A percentile compares a stretch with the other conserved stretches of the same genome.
Evolutionary conservation across 2,329 filamentous ascomycete species (phyloP).

Genomic region (Penicillium aurantiogriseum): DNA sequence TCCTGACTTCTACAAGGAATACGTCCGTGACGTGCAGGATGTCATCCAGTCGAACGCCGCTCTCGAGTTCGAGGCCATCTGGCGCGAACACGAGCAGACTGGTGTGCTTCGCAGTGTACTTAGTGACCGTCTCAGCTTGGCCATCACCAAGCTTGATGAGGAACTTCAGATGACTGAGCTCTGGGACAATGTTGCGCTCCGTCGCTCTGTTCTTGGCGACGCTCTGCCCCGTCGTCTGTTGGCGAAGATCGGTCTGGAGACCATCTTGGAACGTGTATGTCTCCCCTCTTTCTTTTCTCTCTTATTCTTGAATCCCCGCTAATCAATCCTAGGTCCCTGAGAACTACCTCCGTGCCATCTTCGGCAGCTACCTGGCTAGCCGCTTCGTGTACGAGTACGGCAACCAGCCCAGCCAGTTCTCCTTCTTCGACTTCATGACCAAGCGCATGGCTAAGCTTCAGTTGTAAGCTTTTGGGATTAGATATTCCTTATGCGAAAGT

Average conservation of each 20-base stretch:
- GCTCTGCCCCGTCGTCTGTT: conserved; percentile 81
- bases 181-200: conserved; percentile 79
- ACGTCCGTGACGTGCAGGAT: conserved; percentile 86
- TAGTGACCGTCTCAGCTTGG: conserved; percentile 83
- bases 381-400: conserved; percentile 97
- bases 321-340: conserved; percentile 66
- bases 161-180: conserved; percentile 90
- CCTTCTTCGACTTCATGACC: conserved; percentile 84
- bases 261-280: conserved; percentile 74
- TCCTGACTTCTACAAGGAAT: conserved; percentile 88
- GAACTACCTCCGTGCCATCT: conserved; percentile 89
- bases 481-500: conserved; percentile 5
- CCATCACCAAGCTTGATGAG: conserved; percentile 95
- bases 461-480: conserved; percentile 20
- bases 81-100: conserved; percentile 85
- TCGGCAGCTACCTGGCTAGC: conserved; percentile 90
- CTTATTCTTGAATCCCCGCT: conserved; percentile 9
- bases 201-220: conserved; percentile 74
- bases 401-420: conserved; percentile 89
- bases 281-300: not conserved
- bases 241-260: conserved; percentile 86
- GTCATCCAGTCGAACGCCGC: conserved; percentile 88
- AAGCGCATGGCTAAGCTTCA: conserved; percentile 34
- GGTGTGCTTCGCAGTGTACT: conserved; percentile 78
- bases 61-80: conserved; percentile 97